Base-by-base conservation (phyloP, 495 filamentous ascomycete species). In the Podospora pseudocomata region DNA sequence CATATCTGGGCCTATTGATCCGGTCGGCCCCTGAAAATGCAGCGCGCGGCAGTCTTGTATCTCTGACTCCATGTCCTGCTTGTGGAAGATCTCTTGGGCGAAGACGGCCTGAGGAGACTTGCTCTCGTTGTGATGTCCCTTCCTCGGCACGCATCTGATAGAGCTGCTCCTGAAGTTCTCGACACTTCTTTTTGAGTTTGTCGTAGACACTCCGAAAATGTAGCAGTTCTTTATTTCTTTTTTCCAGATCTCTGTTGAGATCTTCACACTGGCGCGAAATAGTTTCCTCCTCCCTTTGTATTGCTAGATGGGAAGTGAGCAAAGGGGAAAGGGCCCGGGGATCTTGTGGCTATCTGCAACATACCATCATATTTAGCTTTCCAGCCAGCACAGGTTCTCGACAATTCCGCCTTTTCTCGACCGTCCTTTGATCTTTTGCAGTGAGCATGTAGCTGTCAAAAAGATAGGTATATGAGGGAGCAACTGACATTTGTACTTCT, bases 401-500 rank as follows among this genome's bases (percentile, higher is more conserved):
- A 28, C 59, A 61, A 11, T 30, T 61, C 59, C 3, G 26, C 59
- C 59, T 18, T 61, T 61, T 61, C 59, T 18, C 30, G 88, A 9
- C 86, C 85, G 28, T 85, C 79, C 82, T 92, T 87, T 4, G 89
- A 86, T 64, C 89, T 61, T 28, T 61, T 16, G 6, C 30, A 32
- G 30, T 26, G 26, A 32, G 30, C 61, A 49, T 4, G 30, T 32
- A 32, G 30, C 30, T 5, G 4, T 20, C n/a, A 15, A 32, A 19
- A 6, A 16, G 5, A 63, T 11, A 27, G 15, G 5, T 49, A 44
- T 32, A 4, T 23, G 23, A 23, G 23, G 23, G 61, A 34, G 13
- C 5, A 15, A 72, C 83, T 57, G 39, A 96, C 93, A 97, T 93
- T 80, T 97, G 92, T 73, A 97, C 93, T 5, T 89, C 90, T 16